Evolutionary conservation across 148 eudicot species (phyloP).

Genomic region (Heliamphora exappendiculata): DNA sequence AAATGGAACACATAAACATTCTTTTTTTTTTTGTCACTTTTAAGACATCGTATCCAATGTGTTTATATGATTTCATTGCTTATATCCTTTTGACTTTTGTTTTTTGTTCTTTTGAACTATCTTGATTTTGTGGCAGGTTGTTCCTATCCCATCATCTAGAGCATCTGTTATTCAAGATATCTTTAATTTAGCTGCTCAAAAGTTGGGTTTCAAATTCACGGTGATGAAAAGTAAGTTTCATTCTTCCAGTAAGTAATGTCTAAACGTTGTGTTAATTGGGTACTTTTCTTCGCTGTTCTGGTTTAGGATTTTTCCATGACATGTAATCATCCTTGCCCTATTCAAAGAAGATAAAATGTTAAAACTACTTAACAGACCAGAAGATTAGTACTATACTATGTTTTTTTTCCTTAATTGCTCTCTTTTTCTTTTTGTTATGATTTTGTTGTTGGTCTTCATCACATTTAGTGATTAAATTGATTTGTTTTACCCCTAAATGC

Average conservation of each 20-base stretch:
- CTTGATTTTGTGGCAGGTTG: conserved; percentile 43
- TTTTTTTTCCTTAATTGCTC: not conserved
- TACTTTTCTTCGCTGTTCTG: not conserved
- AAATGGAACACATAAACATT: not conserved
- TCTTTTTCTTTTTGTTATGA: not conserved
- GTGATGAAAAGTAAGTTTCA: conserved; percentile 46
- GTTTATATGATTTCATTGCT: not conserved
- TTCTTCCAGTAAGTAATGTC: conserved; percentile 1
- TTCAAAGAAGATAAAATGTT: not conserved
- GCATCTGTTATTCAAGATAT: conserved; percentile 56
- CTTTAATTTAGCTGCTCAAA: conserved; percentile 86
- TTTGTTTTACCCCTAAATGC: not conserved
- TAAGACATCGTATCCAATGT: not conserved
- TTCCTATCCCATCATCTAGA: conserved; percentile 71
- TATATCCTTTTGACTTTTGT: not conserved
- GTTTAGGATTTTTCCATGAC: not conserved
- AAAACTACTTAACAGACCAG: not conserved
- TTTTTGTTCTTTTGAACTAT: conserved; percentile 1
- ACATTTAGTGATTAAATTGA: not conserved
- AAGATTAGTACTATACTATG: not conserved
- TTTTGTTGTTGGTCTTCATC: not conserved
- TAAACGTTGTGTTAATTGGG: not conserved
- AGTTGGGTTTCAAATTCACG: conserved; percentile 60
- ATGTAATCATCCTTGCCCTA: not conserved
- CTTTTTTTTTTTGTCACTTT: not conserved